Evolutionary conservation across 2,329 filamentous ascomycete genomes (phyloP).

Genomic region (Colletotrichum incanum): DNA sequence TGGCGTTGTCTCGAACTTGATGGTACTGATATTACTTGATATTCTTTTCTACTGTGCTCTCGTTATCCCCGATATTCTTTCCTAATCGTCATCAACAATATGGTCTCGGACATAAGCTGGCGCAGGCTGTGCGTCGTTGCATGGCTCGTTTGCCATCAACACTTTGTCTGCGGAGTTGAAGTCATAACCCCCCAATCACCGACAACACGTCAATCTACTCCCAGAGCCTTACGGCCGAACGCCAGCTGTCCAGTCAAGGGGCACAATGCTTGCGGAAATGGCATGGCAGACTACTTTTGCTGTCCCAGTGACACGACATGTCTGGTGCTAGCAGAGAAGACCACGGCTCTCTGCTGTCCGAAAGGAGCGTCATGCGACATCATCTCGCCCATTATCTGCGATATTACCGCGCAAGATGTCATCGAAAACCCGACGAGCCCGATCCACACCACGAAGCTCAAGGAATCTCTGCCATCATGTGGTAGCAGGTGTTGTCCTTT

Average conservation of each 20-base stretch:
- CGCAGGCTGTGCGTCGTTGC: constrained; percentile 22
- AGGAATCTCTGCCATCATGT: constrained; percentile 72
- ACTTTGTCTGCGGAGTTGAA: constrained; percentile 10
- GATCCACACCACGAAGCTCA: constrained; percentile 77
- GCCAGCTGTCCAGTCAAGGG: constrained; percentile 35
- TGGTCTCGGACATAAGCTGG: constrained; percentile 8
- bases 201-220: not conserved
- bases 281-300: constrained; percentile 77
- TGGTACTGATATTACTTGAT: not conserved
- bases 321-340: constrained; percentile 72
- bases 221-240: constrained; percentile 15
- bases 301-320: constrained; percentile 72
- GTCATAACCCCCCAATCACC: constrained; percentile 1
- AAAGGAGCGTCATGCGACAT: constrained; percentile 66
- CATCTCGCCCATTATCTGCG: constrained; percentile 77
- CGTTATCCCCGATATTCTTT: not conserved
- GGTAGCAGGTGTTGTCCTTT: constrained; percentile 79
- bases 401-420: constrained; percentile 74
- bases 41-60: constrained; percentile 2
- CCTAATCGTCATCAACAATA: not conserved
- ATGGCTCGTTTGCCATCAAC: constrained; percentile 24
- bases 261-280: constrained; percentile 34
- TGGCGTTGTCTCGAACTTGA: constrained; percentile 9
- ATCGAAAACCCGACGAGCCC: constrained; percentile 69
- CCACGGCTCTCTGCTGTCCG: constrained; percentile 81